Evolutionary conservation across 148 eudicot genomes (phyloP).

Genomic region (Nepenthes mirabilis): DNA sequence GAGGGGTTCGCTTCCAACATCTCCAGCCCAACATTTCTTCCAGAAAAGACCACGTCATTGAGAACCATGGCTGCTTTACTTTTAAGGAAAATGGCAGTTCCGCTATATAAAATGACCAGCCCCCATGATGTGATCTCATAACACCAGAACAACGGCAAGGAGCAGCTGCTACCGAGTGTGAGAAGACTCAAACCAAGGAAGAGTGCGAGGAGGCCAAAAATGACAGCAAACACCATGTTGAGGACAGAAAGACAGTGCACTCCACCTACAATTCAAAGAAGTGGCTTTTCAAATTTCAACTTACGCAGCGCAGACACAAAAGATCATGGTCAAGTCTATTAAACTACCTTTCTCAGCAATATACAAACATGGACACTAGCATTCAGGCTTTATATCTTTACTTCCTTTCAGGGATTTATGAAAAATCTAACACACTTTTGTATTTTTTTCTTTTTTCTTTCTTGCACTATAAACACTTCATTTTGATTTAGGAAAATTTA

Average conservation of each 20-base stretch:
- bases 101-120: slow-evolving; percentile 60
- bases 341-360: too few species aligned
- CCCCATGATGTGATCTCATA: slow-evolving; percentile 80
- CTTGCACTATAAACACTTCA: too few species aligned
- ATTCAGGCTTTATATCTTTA: too few species aligned
- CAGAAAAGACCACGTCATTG: slow-evolving; percentile 39
- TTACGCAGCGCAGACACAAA: too few species aligned
- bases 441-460: too few species aligned
- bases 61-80: slow-evolving; percentile 65
- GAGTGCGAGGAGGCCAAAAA: slow-evolving; percentile 68
- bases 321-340: too few species aligned
- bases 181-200: slow-evolving; percentile 80
- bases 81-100: slow-evolving; percentile 52
- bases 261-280: slow-evolving; percentile 42
- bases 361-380: too few species aligned
- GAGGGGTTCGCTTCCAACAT: slow-evolving; percentile 70
- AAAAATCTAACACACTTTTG: too few species aligned
- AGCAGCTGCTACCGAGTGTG: slow-evolving; percentile 73
- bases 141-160: slow-evolving; percentile 83
- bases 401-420: too few species aligned
- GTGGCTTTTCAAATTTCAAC: too few species aligned
- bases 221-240: slow-evolving; percentile 44
- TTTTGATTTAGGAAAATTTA: too few species aligned
- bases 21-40: slow-evolving; percentile 58
- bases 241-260: slow-evolving; percentile 79